Evolutionary conservation across 257 asterid genomes (phyloP).

Genomic region (Salvia splendens): DNA sequence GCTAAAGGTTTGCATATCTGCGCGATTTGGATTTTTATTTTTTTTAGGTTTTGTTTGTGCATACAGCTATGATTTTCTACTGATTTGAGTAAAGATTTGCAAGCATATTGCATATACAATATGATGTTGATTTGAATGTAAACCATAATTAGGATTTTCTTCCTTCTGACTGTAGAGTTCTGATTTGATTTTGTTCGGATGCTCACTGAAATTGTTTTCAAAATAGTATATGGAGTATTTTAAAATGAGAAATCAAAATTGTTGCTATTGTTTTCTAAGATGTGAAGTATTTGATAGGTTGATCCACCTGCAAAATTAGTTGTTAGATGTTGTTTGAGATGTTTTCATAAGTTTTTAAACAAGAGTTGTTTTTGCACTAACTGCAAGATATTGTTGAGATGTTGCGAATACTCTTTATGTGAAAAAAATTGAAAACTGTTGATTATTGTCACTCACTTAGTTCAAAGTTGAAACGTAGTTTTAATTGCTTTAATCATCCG

Average conservation of each 20-base stretch:
- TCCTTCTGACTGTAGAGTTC: neutral
- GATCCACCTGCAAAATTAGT: neutral
- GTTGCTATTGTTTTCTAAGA: neutral
- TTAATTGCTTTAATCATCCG: no score
- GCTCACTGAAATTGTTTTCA: neutral
- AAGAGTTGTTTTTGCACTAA: neutral
- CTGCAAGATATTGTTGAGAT: no score
- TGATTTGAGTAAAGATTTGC: no score
- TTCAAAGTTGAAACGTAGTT: neutral
- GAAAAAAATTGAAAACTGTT: neutral
- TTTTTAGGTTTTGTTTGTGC: neutral
- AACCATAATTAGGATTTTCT: neutral
- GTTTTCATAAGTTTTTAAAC: neutral
- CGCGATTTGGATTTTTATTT: neutral
- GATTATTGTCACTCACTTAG: neutral
- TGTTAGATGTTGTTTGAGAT: neutral
- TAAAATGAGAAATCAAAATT: neutral
- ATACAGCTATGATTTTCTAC: neutral
- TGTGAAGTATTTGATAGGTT: neutral
- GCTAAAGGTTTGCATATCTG: slow-evolving; percentile 38
- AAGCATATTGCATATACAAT: no score
- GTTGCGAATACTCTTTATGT: no score
- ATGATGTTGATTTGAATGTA: neutral
- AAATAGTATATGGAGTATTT: neutral
- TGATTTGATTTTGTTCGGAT: neutral